Percentiles rank a stretch among this genome's conserved stretches.
These are phyloP conservation scores for Leucocoprinus gongylophorus DNA, from an alignment of 1,284 basidiomycete species.

Conservation along the genomic window DNA sequence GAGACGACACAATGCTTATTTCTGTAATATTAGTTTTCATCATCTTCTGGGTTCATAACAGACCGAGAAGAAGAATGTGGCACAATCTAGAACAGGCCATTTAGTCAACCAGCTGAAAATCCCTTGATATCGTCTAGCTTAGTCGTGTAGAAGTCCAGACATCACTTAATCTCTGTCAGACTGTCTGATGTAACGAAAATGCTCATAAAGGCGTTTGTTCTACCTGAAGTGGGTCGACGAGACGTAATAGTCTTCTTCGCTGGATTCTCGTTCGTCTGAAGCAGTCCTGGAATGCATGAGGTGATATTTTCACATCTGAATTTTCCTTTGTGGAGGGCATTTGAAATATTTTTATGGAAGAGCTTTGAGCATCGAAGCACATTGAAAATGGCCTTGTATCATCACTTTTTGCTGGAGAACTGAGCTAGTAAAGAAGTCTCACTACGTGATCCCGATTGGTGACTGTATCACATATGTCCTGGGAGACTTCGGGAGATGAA, in stretches of 20 bases:
- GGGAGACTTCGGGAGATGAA: no score
- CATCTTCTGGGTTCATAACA: conserved; percentile 5
- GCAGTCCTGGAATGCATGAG: neutral
- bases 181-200: neutral
- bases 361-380: no score
- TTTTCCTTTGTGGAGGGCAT: neutral
- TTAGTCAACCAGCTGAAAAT: neutral
- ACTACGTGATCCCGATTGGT: no score
- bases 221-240: neutral
- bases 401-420: no score
- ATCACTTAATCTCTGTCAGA: neutral
- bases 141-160: neutral
- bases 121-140: neutral
- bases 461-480: no score
- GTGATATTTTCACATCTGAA: neutral
- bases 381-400: no score
- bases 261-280: neutral
- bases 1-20: neutral
- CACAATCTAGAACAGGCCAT: neutral
- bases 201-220: neutral
- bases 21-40: conserved; percentile 5
- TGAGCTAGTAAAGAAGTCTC: no score
- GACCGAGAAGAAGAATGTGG: conserved; percentile 1
- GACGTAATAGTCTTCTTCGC: neutral
- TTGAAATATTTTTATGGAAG: no score